phyloP scores from a whole-genome alignment of 2,329 filamentous ascomycete species.

The Ophiostoma piceae region DNA sequence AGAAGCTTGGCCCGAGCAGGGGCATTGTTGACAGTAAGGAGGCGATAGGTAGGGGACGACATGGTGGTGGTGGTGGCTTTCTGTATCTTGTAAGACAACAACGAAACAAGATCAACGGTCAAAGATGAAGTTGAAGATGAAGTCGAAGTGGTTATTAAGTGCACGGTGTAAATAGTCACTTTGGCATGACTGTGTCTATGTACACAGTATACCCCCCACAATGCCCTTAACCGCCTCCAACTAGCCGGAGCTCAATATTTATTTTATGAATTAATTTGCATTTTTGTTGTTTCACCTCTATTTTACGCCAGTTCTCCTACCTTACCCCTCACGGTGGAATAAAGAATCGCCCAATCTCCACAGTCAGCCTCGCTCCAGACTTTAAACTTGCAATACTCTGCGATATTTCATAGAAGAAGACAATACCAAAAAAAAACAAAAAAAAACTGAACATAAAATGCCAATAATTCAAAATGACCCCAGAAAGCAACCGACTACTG shows the following conservation, averaged over 20 bases:
- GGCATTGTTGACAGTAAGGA: slow-evolving; percentile 64
- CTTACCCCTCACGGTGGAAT: background rate
- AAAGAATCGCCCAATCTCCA: background rate
- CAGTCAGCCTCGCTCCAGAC: background rate
- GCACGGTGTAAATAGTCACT: background rate
- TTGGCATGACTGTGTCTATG: background rate
- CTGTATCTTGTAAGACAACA: background rate
- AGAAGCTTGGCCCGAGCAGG: slow-evolving; percentile 59
- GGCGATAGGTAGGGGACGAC: slow-evolving; percentile 39
- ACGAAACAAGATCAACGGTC: background rate
- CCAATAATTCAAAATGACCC: no score
- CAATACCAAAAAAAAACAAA: background rate
- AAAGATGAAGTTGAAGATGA: background rate
- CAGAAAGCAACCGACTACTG: background rate
- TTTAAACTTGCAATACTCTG: no score
- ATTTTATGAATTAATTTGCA: background rate
- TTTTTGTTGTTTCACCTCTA: background rate
- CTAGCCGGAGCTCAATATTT: background rate
- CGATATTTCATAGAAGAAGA: no score
- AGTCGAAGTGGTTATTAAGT: background rate
- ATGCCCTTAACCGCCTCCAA: background rate
- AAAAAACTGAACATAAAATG: background rate
- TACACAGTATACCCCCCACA: background rate
- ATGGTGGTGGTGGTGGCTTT: background rate
- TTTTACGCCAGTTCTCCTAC: background rate